phyloP scores from a whole-genome alignment of 1,284 basidiomycete species.

The Ceratobasidium sp. region DNA sequence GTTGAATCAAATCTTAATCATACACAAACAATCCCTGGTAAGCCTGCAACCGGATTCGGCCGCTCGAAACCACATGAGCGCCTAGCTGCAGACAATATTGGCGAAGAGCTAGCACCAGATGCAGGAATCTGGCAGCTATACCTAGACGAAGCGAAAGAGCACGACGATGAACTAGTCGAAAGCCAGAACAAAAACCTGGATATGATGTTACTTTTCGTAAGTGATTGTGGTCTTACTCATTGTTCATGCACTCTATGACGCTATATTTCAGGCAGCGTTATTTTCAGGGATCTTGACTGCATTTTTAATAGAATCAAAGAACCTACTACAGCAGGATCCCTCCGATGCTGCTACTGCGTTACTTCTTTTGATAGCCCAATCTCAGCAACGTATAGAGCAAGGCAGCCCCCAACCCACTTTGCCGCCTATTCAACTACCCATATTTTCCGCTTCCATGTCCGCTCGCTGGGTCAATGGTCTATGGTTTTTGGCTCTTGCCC shows the following conservation, averaged over 20 bases:
- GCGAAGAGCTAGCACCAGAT: not conserved
- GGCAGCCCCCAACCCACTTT: not conserved
- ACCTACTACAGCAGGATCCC: not conserved
- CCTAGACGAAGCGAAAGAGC: not conserved
- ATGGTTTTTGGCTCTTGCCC: constrained; percentile 26
- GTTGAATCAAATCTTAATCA: no score
- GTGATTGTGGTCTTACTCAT: not conserved
- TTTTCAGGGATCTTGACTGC: constrained; percentile 24
- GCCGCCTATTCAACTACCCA: not conserved
- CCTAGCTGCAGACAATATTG: not conserved
- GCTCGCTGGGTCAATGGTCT: constrained; percentile 31
- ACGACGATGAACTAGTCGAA: not conserved
- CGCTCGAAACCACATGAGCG: constrained; percentile 1
- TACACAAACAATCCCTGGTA: no score
- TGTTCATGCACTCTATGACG: not conserved
- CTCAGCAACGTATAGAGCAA: not conserved
- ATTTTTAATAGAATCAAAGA: constrained; percentile 19
- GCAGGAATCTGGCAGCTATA: not conserved
- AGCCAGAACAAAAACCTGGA: not conserved
- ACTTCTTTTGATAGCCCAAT: constrained; percentile 4
- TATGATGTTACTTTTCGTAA: constrained; percentile 13
- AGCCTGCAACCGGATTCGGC: no score
- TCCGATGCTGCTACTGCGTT: not conserved
- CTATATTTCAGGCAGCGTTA: constrained; percentile 7
- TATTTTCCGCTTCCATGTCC: not conserved